Percentiles rank a stretch among this genome's conserved stretches.
Evolutionary conservation across 2,329 filamentous ascomycete genomes (phyloP).

Genomic region (Hypoxylon sp.): DNA sequence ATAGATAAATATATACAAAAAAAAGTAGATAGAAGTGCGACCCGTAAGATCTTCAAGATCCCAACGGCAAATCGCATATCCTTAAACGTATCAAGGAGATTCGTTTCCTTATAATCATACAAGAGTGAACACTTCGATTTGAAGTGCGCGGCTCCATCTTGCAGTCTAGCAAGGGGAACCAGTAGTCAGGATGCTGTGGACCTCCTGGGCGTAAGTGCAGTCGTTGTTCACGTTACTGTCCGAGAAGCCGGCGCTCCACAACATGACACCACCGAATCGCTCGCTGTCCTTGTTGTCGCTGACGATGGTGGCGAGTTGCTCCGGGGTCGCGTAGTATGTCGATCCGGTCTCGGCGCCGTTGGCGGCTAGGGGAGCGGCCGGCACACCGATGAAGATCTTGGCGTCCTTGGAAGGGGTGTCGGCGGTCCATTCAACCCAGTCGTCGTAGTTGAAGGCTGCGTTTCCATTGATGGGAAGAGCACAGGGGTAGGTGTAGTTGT

Average conservation of each 20-base stretch:
- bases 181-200: conserved; percentile 48
- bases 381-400: conserved; percentile 52
- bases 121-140: too few species aligned
- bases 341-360: conserved; percentile 47
- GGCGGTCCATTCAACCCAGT: conserved; percentile 48
- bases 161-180: conserved; percentile 43
- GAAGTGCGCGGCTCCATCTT: too few species aligned
- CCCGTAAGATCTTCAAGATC: too few species aligned
- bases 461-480: conserved; percentile 49
- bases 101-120: too few species aligned
- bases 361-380: conserved; percentile 48
- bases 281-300: conserved; percentile 42
- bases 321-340: conserved; percentile 49
- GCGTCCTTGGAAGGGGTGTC: conserved; percentile 47
- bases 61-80: too few species aligned
- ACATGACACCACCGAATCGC: conserved; percentile 51
- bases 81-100: too few species aligned
- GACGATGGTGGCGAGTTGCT: conserved; percentile 45
- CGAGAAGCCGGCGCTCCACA: conserved; percentile 54
- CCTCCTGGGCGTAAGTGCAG: conserved; percentile 54
- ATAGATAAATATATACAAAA: too few species aligned
- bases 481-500: conserved; percentile 41
- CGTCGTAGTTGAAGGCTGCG: conserved; percentile 50
- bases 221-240: conserved; percentile 48
- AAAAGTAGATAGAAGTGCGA: too few species aligned